Evolutionary conservation across 2,329 filamentous ascomycete species (phyloP), one percentile per base, ranked within the genome.

Genomic region (Aspergillaceae sp.): DNA sequence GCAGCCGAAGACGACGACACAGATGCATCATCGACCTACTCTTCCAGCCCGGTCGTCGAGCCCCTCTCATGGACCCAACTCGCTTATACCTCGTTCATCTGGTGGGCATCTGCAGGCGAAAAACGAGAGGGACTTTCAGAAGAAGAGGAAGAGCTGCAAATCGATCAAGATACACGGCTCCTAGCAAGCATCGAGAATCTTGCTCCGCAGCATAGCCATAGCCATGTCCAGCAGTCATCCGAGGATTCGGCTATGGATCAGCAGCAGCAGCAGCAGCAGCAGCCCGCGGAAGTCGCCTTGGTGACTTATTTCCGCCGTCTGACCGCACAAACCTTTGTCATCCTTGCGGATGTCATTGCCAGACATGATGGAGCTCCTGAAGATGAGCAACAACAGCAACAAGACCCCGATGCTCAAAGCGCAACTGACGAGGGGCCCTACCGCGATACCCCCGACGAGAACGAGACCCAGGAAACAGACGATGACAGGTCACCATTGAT

Each of bases 81-180:
- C 32, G 80, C 79, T 3, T 83, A 83, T 58, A 71, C 72, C 3
- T 77, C 77, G 33, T 80, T 83, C 63, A 78, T 83, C 58, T 84
- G 80, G 79, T 84, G 80, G 80, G 80, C 80, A 3, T 80, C 78
- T 1, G 80, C 80, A 2, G 80, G 80, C 44, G 80, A 83, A 58
- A 73, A 74, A 50, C 74, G 77, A 29, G 71, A 73, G 8, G 74
- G 73, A 42, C 67, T 75, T 7, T 70, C 73, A 1, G 73, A 79
- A 47, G 78, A 81, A 56, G 71, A 72, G 48, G 72, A 77, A 45
- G 70, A 74, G 29, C 59, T 60, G 10, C 67, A 70, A 49, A 55
- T 62, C 11, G 66, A 70, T 51, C 69, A 71, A 54, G 72, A 75
- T 55, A 60, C 62, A 4, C 61, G 65, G 41, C 57, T 74, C 29